Evolutionary conservation across 257 asterid species (phyloP).

Genomic region (Lycium ferocissimum): DNA sequence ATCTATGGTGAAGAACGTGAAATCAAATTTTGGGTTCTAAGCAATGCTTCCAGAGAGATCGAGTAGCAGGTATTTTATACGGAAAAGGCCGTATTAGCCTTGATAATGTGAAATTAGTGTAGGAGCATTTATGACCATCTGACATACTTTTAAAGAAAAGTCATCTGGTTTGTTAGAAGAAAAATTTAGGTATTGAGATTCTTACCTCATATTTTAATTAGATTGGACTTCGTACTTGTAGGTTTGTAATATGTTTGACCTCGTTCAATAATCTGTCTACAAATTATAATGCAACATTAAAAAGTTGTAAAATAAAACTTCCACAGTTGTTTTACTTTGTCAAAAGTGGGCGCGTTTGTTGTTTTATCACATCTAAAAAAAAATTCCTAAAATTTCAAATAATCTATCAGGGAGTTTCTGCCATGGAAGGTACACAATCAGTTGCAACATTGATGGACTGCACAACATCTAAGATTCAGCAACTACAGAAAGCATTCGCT

Average conservation of each 20-base stretch:
- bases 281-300: not conserved
- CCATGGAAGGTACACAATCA: constrained; percentile 74
- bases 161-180: not conserved
- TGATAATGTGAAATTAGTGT: not conserved
- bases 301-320: not conserved
- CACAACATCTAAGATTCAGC: constrained; percentile 85
- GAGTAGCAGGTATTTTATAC: not conserved
- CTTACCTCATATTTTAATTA: not conserved
- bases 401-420: constrained; percentile 30
- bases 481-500: constrained; percentile 92
- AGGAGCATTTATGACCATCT: constrained; percentile 15
- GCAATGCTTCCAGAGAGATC: not conserved
- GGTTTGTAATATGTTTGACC: not conserved
- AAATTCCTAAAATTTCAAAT: not conserved
- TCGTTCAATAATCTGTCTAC: not conserved
- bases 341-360: not conserved
- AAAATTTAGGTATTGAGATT: not conserved
- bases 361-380: not conserved
- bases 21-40: not conserved
- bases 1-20: not conserved
- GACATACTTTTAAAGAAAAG: not conserved
- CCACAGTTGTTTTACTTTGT: not conserved
- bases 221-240: not conserved
- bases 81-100: not conserved
- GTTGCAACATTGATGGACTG: constrained; percentile 72